Conservation (phyloP, 2,329 filamentous ascomycete genomes). For the Pseudogymnoascus pannorum region DNA sequence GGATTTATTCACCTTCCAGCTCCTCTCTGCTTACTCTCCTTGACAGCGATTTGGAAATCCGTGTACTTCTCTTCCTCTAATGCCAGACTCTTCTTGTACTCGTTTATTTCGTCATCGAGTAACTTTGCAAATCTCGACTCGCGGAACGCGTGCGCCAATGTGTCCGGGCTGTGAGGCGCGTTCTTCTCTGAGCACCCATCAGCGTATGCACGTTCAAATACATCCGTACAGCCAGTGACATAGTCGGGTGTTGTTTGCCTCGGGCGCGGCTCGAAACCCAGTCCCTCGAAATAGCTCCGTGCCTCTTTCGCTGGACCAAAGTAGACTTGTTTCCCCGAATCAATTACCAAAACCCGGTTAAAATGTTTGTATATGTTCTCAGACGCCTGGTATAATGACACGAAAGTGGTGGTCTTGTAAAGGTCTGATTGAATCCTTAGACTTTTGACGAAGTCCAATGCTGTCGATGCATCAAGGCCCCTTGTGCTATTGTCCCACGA, state of each 20-base stretch:
- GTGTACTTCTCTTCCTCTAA: constrained; percentile 30
- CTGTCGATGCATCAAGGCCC: constrained; percentile 57
- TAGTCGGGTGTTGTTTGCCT: constrained; percentile 59
- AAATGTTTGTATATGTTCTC: constrained; percentile 63
- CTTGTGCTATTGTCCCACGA: constrained; percentile 62
- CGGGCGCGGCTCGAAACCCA: constrained; percentile 55
- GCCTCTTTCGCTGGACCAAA: constrained; percentile 55
- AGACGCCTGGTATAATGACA: constrained; percentile 62
- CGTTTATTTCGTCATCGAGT: constrained; percentile 47
- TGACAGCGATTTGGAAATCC: constrained; percentile 20
- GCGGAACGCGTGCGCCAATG: constrained; percentile 37
- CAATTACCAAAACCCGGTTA: constrained; percentile 62
- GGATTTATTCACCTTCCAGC: too few relatives aligned
- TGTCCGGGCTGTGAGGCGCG: constrained; percentile 54
- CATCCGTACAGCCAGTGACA: constrained; percentile 57
- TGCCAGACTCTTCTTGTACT: constrained; percentile 44
- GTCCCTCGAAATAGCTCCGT: constrained; percentile 54
- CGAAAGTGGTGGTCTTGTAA: constrained; percentile 50
- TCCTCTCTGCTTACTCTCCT: too few relatives aligned
- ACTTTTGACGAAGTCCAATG: constrained; percentile 52
- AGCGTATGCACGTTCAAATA: too few relatives aligned
- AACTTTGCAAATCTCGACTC: constrained; percentile 37
- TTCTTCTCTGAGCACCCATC: too few relatives aligned
- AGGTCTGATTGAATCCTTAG: constrained; percentile 57
- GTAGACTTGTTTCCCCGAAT: constrained; percentile 58